Evolutionary conservation across 2,329 filamentous ascomycete species (phyloP), one percentile per base, ranked within the genome.

Genomic region (Lomentospora prolificans): DNA sequence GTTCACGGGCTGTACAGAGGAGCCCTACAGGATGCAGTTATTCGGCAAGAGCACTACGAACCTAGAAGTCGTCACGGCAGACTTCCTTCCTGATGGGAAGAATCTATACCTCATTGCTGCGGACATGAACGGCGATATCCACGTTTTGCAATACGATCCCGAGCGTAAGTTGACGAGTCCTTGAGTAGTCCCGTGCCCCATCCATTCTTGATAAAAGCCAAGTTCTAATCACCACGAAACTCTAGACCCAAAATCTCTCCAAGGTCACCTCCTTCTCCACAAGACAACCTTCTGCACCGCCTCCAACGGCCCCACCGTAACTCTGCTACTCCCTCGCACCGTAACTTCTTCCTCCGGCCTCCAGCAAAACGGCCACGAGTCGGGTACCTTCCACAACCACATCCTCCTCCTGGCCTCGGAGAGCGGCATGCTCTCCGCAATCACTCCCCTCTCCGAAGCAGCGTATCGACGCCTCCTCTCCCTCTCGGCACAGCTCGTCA

Each of bases 1-100:
- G 90, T 95, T 99, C 62, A 88, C 89, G 0, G 94, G 94, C 0
- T 99, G 96, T 66, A 94, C 89, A 7, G 92, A 99, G 71, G 94
- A 97, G 65, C 94, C 94, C 1, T 99, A 97, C 68, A 91, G 88
- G 62, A 90, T 99, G 83, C 87, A 90, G 59, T 79, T 96, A 3
- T 90, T 97, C 61, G 90, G 91, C 44, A 96, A 96, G 71, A 89
- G 87, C 63, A 80, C 85, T 39, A 86, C 87, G 19, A 82, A 81
- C 46, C 75, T 96, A 63, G 88, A 94, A 64, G 82, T 95, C 19
- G 70, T 95, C 31, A 81, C 86, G 4, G 89, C 89, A 1, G 92
- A 97, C 58, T 92, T 99, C 64, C 72, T 99, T 6, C 94, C 94
- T 0, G 86, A 92, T 63, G 89, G 89, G 6, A 84, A 87, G 56